Conservation (phyloP, 2,329 filamentous ascomycete species). For the Neophaeococcomyces aloes region DNA sequence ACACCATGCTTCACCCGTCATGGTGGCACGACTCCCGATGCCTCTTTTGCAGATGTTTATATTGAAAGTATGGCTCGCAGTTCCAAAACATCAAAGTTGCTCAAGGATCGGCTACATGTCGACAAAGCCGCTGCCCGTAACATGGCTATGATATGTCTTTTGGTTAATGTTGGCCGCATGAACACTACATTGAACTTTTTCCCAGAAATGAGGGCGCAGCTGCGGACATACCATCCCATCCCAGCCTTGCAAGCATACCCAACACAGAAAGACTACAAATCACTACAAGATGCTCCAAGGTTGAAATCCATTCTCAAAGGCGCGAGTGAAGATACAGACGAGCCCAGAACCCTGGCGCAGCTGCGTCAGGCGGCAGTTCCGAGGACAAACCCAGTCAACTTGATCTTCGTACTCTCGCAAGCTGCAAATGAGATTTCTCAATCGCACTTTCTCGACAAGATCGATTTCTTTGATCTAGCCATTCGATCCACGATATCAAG, state of each 20-base stretch:
- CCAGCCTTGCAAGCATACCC: slow-evolving; percentile 90
- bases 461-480: slow-evolving; percentile 92
- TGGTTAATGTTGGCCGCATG: slow-evolving; percentile 97
- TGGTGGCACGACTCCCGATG: slow-evolving; percentile 61
- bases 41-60: slow-evolving; percentile 85
- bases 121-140: slow-evolving; percentile 87
- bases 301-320: slow-evolving; percentile 96
- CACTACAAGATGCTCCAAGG: slow-evolving; percentile 88
- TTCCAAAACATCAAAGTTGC: slow-evolving; percentile 97
- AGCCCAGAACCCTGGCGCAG: slow-evolving; percentile 73
- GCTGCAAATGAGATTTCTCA: slow-evolving; percentile 87
- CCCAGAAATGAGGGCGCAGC: slow-evolving; percentile 94
- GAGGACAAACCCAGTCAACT: slow-evolving; percentile 92
- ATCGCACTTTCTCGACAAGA: slow-evolving; percentile 70
- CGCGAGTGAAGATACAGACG: slow-evolving; percentile 78
- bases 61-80: slow-evolving; percentile 98
- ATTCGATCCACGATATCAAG: slow-evolving; percentile 82
- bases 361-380: slow-evolving; percentile 59
- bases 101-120: slow-evolving; percentile 89
- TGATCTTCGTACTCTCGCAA: slow-evolving; percentile 88
- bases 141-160: slow-evolving; percentile 97
- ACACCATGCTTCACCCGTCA: slow-evolving; percentile 75
- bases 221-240: slow-evolving; percentile 96
- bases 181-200: slow-evolving; percentile 99
- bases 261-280: slow-evolving; percentile 93